These are phyloP conservation scores for Fistulinella cinereoalba DNA, from an alignment of 1,284 basidiomycete genomes.

Conservation along the genomic window DNA sequence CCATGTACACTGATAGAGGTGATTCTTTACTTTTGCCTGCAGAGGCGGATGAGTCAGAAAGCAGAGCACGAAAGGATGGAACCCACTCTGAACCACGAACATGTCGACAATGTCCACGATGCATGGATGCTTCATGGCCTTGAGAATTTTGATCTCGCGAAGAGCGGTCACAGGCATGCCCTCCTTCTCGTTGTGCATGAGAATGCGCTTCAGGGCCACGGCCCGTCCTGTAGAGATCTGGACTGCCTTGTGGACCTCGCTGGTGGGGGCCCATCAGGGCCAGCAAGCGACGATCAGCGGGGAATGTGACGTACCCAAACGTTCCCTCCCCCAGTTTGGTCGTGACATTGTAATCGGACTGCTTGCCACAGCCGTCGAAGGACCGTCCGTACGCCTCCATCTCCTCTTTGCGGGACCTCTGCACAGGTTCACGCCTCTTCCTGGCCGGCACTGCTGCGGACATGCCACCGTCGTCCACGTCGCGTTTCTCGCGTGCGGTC, in stretches of 20 bases:
- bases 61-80: no score
- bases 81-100: constrained; percentile 75
- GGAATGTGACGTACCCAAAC: constrained; percentile 70
- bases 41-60: no score
- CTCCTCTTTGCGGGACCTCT: constrained; percentile 67
- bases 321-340: constrained; percentile 93
- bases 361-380: constrained; percentile 75
- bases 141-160: constrained; percentile 97
- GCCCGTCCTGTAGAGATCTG: constrained; percentile 57
- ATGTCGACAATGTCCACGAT: constrained; percentile 92
- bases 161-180: constrained; percentile 96
- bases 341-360: constrained; percentile 77
- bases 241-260: constrained; percentile 86
- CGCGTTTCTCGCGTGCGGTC: constrained; percentile 30
- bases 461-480: constrained; percentile 8
- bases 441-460: constrained; percentile 3
- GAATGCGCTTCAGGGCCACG: constrained; percentile 92
- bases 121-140: constrained; percentile 81
- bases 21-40: constrained; percentile 58
- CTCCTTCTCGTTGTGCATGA: constrained; percentile 96
- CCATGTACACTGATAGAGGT: constrained; percentile 92
- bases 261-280: constrained; percentile 31
- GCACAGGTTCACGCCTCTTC: constrained; percentile 38
- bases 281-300: constrained; percentile 2
- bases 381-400: constrained; percentile 57